Conservation (phyloP, 805 yeast species). For the Jamesozyma jinghongensis region DNA sequence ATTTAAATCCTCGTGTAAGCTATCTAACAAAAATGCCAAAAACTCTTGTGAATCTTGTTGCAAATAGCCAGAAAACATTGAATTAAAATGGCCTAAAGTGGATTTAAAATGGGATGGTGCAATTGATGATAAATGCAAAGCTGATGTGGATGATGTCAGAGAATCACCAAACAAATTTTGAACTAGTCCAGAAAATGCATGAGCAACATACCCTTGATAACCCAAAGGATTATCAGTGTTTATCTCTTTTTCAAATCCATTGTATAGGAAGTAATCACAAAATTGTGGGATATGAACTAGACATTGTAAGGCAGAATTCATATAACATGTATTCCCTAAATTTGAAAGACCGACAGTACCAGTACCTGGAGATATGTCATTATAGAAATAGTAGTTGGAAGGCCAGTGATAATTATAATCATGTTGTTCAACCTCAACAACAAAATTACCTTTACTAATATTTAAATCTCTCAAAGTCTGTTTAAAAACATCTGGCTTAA, state of each 20-base stretch:
- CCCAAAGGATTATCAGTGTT: slow-evolving; percentile 80
- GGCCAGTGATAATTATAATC: slow-evolving; percentile 31
- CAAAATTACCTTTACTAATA: slow-evolving; percentile 22
- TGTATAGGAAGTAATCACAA: slow-evolving; percentile 60
- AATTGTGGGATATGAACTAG: slow-evolving; percentile 79
- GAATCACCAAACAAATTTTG: slow-evolving; percentile 43
- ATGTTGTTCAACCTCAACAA: slow-evolving; percentile 28
- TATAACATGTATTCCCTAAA: slow-evolving; percentile 85
- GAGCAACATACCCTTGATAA: slow-evolving; percentile 71
- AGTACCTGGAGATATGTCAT: slow-evolving; percentile 26
- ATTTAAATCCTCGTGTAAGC: slow-evolving; percentile 87
- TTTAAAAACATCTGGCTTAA: slow-evolving; percentile 16
- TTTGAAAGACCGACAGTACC: slow-evolving; percentile 59
- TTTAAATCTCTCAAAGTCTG: slow-evolving; percentile 17
- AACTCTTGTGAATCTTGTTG: slow-evolving; percentile 97
- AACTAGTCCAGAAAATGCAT: slow-evolving; percentile 61
- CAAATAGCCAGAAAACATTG: slow-evolving; percentile 75
- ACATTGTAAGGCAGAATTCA: slow-evolving; percentile 93
- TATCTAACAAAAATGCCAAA: slow-evolving; percentile 79
- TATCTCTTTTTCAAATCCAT: slow-evolving; percentile 53
- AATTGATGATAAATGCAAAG: slow-evolving; percentile 22
- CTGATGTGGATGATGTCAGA: slow-evolving; percentile 2
- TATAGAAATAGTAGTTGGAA: slow-evolving; percentile 28
- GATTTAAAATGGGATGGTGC: slow-evolving; percentile 73
- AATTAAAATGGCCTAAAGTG: slow-evolving; percentile 69